A percentile compares a stretch with the other conserved stretches of the same genome.
Evolutionary conservation across 768 basidiomycete genomes (phyloP).

Genomic region (Podaxis sp.): DNA sequence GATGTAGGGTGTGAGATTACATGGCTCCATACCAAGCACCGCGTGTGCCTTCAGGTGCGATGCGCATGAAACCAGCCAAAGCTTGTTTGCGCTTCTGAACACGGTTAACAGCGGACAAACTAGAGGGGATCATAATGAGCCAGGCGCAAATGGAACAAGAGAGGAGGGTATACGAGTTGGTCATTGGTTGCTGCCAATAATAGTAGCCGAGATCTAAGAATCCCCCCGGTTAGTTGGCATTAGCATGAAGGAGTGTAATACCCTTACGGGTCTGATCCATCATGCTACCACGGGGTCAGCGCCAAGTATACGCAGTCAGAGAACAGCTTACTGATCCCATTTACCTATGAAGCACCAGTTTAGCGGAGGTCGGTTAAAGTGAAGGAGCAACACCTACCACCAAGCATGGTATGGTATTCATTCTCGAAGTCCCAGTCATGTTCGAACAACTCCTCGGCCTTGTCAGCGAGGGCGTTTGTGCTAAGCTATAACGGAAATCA

Average conservation of each 20-base stretch:
- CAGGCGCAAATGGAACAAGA: not conserved
- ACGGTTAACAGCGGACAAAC: slow-evolving; percentile 48
- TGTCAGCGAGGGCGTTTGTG: slow-evolving; percentile 50
- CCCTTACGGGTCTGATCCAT: slow-evolving; percentile 61
- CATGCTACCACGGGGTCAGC: slow-evolving; percentile 33
- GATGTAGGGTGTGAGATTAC: not conserved
- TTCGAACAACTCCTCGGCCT: slow-evolving; percentile 53
- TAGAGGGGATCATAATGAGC: slow-evolving; percentile 16
- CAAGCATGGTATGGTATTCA: slow-evolving; percentile 53
- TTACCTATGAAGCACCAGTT: slow-evolving; percentile 33
- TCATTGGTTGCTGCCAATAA: slow-evolving; percentile 71
- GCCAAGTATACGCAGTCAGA: not conserved
- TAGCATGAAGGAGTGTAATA: not conserved
- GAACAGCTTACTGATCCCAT: slow-evolving; percentile 51
- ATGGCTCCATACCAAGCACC: slow-evolving; percentile 46
- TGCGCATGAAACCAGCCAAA: slow-evolving; percentile 55
- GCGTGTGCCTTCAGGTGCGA: slow-evolving; percentile 54
- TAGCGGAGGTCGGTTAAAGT: not conserved
- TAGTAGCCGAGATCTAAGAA: slow-evolving; percentile 47
- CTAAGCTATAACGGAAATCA: slow-evolving; percentile 29
- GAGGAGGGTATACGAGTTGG: slow-evolving; percentile 40
- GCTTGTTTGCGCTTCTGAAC: slow-evolving; percentile 53
- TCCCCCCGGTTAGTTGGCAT: not conserved
- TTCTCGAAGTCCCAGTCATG: slow-evolving; percentile 56
- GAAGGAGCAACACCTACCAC: slow-evolving; percentile 32